A percentile compares a stretch with the other conserved stretches of the same genome.
Evolutionary conservation across 805 yeast genomes (phyloP).

Genomic region (Blastobotrys attinorum): DNA sequence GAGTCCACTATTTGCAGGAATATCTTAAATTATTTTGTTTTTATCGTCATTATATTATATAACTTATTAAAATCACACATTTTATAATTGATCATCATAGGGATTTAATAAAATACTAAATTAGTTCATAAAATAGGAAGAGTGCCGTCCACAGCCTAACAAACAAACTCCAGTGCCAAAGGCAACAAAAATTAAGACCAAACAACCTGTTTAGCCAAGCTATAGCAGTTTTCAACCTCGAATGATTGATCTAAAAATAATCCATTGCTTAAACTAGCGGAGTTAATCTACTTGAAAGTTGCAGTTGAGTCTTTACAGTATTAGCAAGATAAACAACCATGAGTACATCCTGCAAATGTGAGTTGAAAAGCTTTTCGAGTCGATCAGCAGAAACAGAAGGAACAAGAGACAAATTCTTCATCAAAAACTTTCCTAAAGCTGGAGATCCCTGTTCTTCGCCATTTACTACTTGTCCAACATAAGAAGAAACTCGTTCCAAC

Average conservation of each 20-base stretch:
- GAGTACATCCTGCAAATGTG: constrained; percentile 70
- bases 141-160: too few species aligned
- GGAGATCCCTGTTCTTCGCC: constrained; percentile 24
- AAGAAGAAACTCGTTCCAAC: constrained; percentile 32
- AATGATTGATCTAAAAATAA: too few species aligned
- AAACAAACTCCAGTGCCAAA: too few species aligned
- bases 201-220: too few species aligned
- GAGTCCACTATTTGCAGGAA: constrained; percentile 26
- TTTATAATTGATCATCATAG: too few species aligned
- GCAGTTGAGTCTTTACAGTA: constrained; percentile 78
- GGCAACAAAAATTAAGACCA: too few species aligned
- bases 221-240: too few species aligned
- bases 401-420: constrained; percentile 35
- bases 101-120: neutral
- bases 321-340: constrained; percentile 77
- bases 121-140: too few species aligned
- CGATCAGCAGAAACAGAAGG: constrained; percentile 39
- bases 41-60: neutral
- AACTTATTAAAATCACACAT: neutral
- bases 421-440: constrained; percentile 58
- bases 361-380: constrained; percentile 53
- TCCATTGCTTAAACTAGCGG: constrained; percentile 42
- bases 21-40: constrained; percentile 6
- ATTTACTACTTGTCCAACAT: constrained; percentile 25
- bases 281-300: constrained; percentile 66